phyloP scores from a whole-genome alignment of 2,329 filamentous ascomycete species.

The Colletotrichum tofieldiae region DNA sequence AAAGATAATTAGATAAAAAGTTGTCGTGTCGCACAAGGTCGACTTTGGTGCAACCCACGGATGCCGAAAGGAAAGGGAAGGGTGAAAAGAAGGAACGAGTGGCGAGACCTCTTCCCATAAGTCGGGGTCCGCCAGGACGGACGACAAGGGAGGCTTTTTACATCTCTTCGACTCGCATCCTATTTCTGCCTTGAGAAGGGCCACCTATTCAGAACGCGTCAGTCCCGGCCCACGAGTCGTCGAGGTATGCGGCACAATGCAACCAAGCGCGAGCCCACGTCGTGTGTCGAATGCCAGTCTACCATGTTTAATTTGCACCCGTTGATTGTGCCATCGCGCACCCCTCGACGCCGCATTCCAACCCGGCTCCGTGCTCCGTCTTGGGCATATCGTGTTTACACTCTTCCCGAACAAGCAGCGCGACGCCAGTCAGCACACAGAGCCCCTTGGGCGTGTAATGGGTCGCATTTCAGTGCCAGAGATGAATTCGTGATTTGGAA shows the following conservation, averaged over 20 bases:
- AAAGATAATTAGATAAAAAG: neutral
- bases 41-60: slow-evolving; percentile 11
- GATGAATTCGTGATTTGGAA: slow-evolving; percentile 24
- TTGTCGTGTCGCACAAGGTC: neutral
- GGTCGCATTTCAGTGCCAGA: slow-evolving; percentile 24
- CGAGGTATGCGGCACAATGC: slow-evolving; percentile 32
- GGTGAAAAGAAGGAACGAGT: slow-evolving; percentile 18
- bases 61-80: slow-evolving; percentile 14
- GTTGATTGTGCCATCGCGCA: slow-evolving; percentile 31
- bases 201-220: slow-evolving; percentile 29
- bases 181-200: slow-evolving; percentile 17
- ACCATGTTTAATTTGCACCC: slow-evolving; percentile 29
- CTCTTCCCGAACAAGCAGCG: slow-evolving; percentile 8
- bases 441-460: slow-evolving; percentile 3
- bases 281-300: slow-evolving; percentile 31
- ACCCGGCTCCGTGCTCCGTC: neutral
- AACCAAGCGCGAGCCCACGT: slow-evolving; percentile 10
- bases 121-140: slow-evolving; percentile 28
- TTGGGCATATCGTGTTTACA: slow-evolving; percentile 29
- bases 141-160: slow-evolving; percentile 38
- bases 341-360: slow-evolving; percentile 28
- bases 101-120: slow-evolving; percentile 38
- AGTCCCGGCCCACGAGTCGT: neutral
- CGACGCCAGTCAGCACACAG: slow-evolving; percentile 3
- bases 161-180: slow-evolving; percentile 21